Evolutionary conservation across 768 basidiomycete species (phyloP).

Genomic region (Brasilioporus rufonigricans): DNA sequence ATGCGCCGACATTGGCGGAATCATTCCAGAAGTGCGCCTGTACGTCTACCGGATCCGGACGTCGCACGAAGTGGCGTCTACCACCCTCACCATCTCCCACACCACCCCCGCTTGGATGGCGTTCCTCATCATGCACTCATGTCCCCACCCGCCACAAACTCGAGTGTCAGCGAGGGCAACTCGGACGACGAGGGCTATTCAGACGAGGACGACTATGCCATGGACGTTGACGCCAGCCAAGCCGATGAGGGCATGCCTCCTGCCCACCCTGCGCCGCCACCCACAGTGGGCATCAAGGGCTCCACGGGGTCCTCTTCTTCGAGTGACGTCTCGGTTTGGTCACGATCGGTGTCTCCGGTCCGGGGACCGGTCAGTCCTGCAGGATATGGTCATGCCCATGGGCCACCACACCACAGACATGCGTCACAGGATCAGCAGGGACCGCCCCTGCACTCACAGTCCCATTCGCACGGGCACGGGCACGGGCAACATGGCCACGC

Average conservation of each 20-base stretch:
- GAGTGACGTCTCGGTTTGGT: constrained; percentile 26
- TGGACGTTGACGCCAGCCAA: constrained; percentile 22
- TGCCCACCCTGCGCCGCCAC: constrained; percentile 4
- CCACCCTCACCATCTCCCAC: constrained; percentile 11
- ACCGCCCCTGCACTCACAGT: background rate
- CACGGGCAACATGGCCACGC: constrained; percentile 2
- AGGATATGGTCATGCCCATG: constrained; percentile 13
- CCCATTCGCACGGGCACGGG: background rate
- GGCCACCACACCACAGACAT: constrained; percentile 18
- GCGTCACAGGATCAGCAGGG: constrained; percentile 19
- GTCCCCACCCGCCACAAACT: constrained; percentile 31
- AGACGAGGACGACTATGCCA: constrained; percentile 26
- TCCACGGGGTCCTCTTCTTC: constrained; percentile 22
- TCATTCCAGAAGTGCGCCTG: constrained; percentile 39
- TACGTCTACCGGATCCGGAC: constrained; percentile 23
- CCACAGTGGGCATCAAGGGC: constrained; percentile 6
- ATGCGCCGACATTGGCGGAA: constrained; percentile 81
- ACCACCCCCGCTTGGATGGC: constrained; percentile 10
- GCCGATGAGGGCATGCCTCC: constrained; percentile 16
- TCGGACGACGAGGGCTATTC: constrained; percentile 29
- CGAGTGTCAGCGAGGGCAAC: constrained; percentile 28
- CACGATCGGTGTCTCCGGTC: constrained; percentile 27
- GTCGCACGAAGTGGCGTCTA: constrained; percentile 10
- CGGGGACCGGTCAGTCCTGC: constrained; percentile 2
- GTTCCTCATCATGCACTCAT: constrained; percentile 20